These are phyloP conservation scores for Gastrodia elata DNA, from an alignment of 106 monocot species.

Conservation along the genomic window DNA sequence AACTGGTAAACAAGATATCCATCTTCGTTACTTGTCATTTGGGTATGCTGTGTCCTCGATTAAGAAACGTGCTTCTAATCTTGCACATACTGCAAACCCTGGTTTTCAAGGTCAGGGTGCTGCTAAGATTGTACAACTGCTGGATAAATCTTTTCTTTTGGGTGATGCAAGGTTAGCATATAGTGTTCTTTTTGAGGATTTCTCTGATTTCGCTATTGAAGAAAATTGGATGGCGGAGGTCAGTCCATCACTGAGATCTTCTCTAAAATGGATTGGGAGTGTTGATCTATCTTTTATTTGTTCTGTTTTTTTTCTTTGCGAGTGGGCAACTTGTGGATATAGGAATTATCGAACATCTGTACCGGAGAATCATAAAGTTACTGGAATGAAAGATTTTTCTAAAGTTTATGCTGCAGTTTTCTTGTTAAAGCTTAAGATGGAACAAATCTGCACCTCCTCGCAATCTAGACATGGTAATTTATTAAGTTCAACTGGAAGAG, in stretches of 20 bases:
- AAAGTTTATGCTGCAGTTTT: constrained; percentile 69
- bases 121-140: constrained; percentile 64
- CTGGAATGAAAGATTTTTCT: constrained; percentile 75
- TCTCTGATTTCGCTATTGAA: constrained; percentile 53
- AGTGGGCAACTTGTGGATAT: constrained; percentile 98
- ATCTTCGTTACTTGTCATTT: constrained; percentile 57
- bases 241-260: constrained; percentile 68
- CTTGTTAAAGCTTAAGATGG: constrained; percentile 73
- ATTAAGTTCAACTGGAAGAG: constrained; percentile 15
- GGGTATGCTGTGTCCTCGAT: constrained; percentile 59
- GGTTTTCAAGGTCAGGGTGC: constrained; percentile 62
- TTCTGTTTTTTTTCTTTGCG: constrained; percentile 81
- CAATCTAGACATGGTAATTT: constrained; percentile 19
- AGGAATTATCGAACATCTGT: constrained; percentile 48
- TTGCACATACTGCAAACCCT: constrained; percentile 69
- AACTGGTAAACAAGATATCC: constrained; percentile 33
- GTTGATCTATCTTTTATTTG: constrained; percentile 56
- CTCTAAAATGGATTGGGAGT: constrained; percentile 79
- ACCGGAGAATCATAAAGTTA: constrained; percentile 44
- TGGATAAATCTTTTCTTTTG: constrained; percentile 64
- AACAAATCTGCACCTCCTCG: constrained; percentile 24
- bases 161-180: constrained; percentile 73
- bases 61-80: constrained; percentile 55
- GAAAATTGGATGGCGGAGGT: constrained; percentile 86
- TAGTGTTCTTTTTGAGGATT: constrained; percentile 67